Conservation (phyloP, 169 alveolate genomes). For the Eimeria zaria region DNA sequence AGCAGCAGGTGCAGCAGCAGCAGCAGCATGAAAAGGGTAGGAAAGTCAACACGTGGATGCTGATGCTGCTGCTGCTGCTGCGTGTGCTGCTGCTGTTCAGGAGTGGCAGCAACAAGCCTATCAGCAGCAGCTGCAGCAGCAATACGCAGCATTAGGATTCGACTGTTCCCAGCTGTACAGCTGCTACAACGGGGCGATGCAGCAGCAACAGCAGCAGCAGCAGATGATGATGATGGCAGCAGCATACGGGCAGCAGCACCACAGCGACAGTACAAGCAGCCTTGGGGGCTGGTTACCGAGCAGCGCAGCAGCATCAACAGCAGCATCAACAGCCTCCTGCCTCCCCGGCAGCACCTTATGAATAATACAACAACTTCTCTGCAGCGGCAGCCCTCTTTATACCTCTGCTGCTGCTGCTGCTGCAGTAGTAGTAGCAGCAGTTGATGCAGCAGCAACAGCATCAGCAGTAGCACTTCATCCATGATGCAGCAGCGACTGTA, state of each 20-base stretch:
- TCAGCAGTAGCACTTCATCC: no score
- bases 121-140: constrained; percentile 78
- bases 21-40: constrained; percentile 65
- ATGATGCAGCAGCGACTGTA: no score
- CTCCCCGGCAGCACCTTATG: constrained; percentile 1
- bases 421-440: neutral
- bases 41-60: neutral
- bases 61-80: constrained; percentile 69
- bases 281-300: constrained; percentile 60
- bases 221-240: constrained; percentile 54
- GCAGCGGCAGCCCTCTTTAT: neutral
- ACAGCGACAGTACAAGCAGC: constrained; percentile 41
- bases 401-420: neutral
- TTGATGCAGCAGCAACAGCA: constrained; percentile 20
- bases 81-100: constrained; percentile 77
- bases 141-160: constrained; percentile 54
- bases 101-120: constrained; percentile 71
- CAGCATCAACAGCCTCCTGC: constrained; percentile 38
- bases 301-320: constrained; percentile 68
- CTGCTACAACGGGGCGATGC: constrained; percentile 60
- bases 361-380: neutral
- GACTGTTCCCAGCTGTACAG: constrained; percentile 63
- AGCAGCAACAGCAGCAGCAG: constrained; percentile 58
- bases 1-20: constrained; percentile 37
- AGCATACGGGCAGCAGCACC: constrained; percentile 54